Evolutionary conservation across 495 filamentous ascomycete genomes (phyloP).

Genomic region (Aspergillus campestris): DNA sequence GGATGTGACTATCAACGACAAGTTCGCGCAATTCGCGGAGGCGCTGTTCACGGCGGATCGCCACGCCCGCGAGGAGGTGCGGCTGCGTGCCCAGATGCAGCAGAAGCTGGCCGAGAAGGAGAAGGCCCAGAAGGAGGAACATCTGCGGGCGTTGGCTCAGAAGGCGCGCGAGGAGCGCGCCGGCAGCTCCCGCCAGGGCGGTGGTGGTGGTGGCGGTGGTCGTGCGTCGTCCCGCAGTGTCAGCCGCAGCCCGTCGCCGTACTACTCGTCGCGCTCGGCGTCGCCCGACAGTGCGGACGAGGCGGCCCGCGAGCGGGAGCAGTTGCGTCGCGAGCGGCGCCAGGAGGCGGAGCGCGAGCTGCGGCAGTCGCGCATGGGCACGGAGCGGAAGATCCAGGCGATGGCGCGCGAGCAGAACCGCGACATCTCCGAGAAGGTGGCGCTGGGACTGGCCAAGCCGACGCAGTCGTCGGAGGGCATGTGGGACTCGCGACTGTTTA

Average conservation of each 20-base stretch:
- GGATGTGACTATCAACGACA: constrained; percentile 97
- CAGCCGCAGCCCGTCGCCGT: constrained; percentile 47
- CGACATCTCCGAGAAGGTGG: constrained; percentile 97
- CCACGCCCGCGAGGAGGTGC: constrained; percentile 91
- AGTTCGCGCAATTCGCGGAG: constrained; percentile 94
- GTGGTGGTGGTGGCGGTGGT: constrained; percentile 24
- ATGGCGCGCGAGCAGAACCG: constrained; percentile 93
- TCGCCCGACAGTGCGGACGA: constrained; percentile 56
- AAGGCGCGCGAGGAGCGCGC: constrained; percentile 79
- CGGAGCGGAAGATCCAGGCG: constrained; percentile 79
- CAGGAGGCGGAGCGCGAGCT: constrained; percentile 81
- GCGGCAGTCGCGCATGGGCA: constrained; percentile 91
- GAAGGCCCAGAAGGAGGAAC: constrained; percentile 85
- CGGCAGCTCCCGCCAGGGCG: constrained; percentile 1
- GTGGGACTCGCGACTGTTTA: constrained; percentile 96
- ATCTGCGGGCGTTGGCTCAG: constrained; percentile 80
- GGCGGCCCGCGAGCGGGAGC: constrained; percentile 62
- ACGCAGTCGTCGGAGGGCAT: constrained; percentile 82
- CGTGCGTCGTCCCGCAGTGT: constrained; percentile 41
- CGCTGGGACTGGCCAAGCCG: constrained; percentile 89
- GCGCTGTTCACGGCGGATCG: constrained; percentile 88
- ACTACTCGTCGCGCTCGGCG: constrained; percentile 45
- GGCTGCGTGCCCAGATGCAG: constrained; percentile 88
- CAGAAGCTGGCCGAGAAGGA: constrained; percentile 96
- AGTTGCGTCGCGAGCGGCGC: constrained; percentile 66